Evolutionary conservation across 768 basidiomycete genomes (phyloP), one percentile per base, ranked within the genome.

Genomic region (Phallus indusiatus): DNA sequence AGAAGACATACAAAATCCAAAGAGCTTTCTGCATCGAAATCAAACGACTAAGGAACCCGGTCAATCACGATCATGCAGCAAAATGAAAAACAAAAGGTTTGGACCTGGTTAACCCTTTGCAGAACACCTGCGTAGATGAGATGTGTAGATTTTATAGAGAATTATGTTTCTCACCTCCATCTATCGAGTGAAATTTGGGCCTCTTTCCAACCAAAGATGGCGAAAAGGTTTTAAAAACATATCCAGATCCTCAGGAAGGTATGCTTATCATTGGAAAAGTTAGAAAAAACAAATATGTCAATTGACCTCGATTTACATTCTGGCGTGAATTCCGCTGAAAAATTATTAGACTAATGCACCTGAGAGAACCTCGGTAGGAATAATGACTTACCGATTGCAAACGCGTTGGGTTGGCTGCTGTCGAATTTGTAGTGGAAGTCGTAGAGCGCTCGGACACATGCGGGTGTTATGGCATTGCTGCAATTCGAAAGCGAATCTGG

Each of bases 21-120:
- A 65, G 84, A 76, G 22, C 85, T 83, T 74, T 88, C 88, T n/a
- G 76, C 81, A 53, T 85, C 82, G 46, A 72, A 72, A 16, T 70
- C 64, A 63, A 81, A 79, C 7, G 28, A 47, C 75, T 68, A 42
- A 71, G 64, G 20, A 77, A 67, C 17, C 72, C 68, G 2, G 72
- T 77, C 60, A 81, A 79, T 48, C n/a, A 28, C 57, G 62, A 63
- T 17, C 72, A 69, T 71, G 35, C 20, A 10, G 4, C 53, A 17
- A 54, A 21, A 47, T 64, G 37, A 64, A 53, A 22, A 5, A 50
- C 50, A 36, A 9, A n/a, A 14, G 2, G n/a, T 14, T 12, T 18
- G 5, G 1, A 51, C 50, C 50, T 71, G 65, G 21, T 78, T 67
- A 17, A 71, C 68, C 2, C 72, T 77, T 60, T 81, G 79, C 47